Percentiles rank a stretch among this genome's conserved stretches.
Conservation (phyloP, 139 green algal genomes). For the Coccomyxa sp. region DNA sequence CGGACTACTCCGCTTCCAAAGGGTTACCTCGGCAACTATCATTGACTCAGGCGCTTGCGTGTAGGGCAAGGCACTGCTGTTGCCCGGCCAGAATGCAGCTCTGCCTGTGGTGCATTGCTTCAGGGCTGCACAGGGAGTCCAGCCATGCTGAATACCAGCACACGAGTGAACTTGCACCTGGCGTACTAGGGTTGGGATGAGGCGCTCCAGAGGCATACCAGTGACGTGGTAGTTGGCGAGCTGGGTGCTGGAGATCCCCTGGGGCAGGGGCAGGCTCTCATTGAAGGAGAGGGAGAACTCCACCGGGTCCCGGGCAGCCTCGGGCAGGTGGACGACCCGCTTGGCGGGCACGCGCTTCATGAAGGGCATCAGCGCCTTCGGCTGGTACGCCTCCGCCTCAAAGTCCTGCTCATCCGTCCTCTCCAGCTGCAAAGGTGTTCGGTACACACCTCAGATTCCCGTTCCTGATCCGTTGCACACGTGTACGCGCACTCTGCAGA, state of each 20-base stretch:
- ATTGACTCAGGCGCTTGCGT: too few species aligned
- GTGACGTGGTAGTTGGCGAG: not conserved
- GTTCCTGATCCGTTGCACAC: not conserved
- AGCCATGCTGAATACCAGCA: too few species aligned
- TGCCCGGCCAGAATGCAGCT: too few species aligned
- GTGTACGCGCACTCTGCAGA: too few species aligned
- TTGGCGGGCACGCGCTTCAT: conserved; percentile 45
- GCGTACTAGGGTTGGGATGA: too few species aligned
- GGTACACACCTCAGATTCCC: not conserved
- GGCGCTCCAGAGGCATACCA: not conserved
- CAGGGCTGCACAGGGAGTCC: too few species aligned
- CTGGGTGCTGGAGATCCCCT: not conserved
- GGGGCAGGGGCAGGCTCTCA: not conserved
- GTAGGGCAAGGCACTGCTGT: too few species aligned
- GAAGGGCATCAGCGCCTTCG: conserved; percentile 48
- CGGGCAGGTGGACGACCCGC: conserved; percentile 36
- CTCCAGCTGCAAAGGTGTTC: conserved; percentile 11
- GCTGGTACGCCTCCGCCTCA: conserved; percentile 10
- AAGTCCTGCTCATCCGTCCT: conserved; percentile 5
- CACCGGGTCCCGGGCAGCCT: not conserved
- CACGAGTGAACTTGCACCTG: too few species aligned
- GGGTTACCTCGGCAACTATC: too few species aligned
- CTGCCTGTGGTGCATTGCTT: too few species aligned
- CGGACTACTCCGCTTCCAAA: too few species aligned
- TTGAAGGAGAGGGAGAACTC: conserved; percentile 2